Conservation (phyloP, 192 early-diverging fungal genomes). For the Coemansia furcata region DNA sequence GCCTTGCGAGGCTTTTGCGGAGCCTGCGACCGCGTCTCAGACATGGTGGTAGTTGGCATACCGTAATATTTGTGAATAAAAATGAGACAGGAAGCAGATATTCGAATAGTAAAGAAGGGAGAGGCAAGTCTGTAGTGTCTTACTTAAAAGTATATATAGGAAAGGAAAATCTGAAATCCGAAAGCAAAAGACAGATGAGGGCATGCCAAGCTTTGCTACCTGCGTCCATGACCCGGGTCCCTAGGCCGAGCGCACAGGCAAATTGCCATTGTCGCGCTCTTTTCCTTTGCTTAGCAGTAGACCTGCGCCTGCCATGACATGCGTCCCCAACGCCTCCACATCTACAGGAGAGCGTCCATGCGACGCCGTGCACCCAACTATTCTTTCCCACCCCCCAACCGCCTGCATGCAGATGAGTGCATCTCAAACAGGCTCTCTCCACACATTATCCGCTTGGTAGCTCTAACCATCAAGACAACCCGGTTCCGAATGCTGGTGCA, state of each 20-base stretch:
- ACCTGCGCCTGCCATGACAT: not conserved
- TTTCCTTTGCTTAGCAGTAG: not conserved
- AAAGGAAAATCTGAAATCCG: not conserved
- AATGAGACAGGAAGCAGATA: not conserved
- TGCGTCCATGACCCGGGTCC: not conserved
- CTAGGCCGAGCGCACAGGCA: not conserved
- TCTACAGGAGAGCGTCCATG: not conserved
- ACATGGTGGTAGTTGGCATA: not conserved
- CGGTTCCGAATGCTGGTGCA: not conserved
- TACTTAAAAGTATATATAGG: not conserved
- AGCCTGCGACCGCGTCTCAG: not conserved
- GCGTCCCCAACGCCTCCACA: constrained; percentile 5
- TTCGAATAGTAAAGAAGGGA: not conserved
- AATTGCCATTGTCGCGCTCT: not conserved
- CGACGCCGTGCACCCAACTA: not conserved
- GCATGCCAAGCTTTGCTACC: not conserved
- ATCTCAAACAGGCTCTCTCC: not conserved
- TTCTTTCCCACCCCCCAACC: not conserved
- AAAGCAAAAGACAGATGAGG: constrained; percentile 2
- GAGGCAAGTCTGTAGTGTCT: not conserved
- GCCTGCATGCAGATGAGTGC: not conserved
- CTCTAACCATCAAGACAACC: not conserved
- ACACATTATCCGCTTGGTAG: not conserved
- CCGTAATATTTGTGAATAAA: not conserved
- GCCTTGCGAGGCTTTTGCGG: constrained; percentile 12